These are phyloP conservation scores for Pachysolen tannophilus DNA, from an alignment of 805 yeast species.

Conservation along the genomic window DNA sequence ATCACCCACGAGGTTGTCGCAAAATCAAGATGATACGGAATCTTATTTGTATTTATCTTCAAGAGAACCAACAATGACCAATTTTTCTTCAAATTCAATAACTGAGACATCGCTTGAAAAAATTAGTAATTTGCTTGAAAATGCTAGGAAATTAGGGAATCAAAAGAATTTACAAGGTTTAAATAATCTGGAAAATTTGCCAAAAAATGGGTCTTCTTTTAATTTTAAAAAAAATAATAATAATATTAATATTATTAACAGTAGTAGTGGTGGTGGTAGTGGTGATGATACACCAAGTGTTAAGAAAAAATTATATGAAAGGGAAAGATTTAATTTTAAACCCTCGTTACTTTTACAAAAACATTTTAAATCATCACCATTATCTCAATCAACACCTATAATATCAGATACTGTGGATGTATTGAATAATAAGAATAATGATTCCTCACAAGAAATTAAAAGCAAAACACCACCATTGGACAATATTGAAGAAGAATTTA, in stretches of 20 bases:
- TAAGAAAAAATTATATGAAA: not conserved
- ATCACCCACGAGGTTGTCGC: no score
- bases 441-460: not conserved
- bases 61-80: conserved; percentile 2
- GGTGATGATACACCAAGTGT: not conserved
- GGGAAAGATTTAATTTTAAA: not conserved
- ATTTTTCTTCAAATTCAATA: not conserved
- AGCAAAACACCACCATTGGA: not conserved
- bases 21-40: no score
- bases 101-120: conserved; percentile 2
- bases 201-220: not conserved
- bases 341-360: not conserved
- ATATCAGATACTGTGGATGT: not conserved
- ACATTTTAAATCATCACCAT: conserved; percentile 2
- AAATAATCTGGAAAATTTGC: not conserved
- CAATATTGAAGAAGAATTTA: not conserved
- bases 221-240: conserved; percentile 6
- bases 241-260: no score
- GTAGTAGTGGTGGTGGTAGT: no score
- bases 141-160: not conserved
- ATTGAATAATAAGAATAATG: not conserved
- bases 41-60: conserved; percentile 7
- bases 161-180: not conserved
- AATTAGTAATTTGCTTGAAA: conserved; percentile 2
- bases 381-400: conserved; percentile 10